Conservation (phyloP, 352 stramenopile genomes). For the Thalassiosira mediterranea region DNA sequence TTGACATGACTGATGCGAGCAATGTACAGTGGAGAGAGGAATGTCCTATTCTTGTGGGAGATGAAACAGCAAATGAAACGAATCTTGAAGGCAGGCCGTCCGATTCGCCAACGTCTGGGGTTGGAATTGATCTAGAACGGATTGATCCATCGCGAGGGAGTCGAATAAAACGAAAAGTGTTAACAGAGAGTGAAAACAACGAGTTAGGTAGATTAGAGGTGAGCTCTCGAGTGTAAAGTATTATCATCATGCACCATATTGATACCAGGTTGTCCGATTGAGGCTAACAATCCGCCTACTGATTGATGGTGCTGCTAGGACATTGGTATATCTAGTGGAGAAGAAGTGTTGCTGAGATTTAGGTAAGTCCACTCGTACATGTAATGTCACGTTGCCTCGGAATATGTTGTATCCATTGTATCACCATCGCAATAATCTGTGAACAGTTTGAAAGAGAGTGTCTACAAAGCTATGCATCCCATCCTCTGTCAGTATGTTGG, state of each 20-base stretch:
- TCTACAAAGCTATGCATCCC: constrained; percentile 85
- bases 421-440: not conserved
- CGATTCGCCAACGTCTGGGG: constrained; percentile 23
- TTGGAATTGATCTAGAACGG: constrained; percentile 81
- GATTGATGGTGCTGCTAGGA: constrained; percentile 30
- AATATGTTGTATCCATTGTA: constrained; percentile 4
- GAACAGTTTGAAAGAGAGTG: constrained; percentile 79
- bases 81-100: not conserved
- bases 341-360: constrained; percentile 82
- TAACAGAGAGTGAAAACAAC: constrained; percentile 66
- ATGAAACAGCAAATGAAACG: constrained; percentile 2
- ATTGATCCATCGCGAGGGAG: constrained; percentile 43
- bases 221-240: constrained; percentile 4
- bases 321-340: constrained; percentile 56
- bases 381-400: not conserved
- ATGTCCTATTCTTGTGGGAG: constrained; percentile 57
- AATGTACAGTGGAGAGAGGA: constrained; percentile 48
- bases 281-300: too few relatives aligned
- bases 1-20: constrained; percentile 16
- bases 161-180: constrained; percentile 63
- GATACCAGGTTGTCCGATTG: too few relatives aligned
- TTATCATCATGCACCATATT: too few relatives aligned
- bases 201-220: constrained; percentile 64
- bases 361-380: constrained; percentile 42
- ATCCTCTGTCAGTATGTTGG: constrained; percentile 81